phyloP scores from a whole-genome alignment of 2,329 filamentous ascomycete genomes.

The Aspergillus sp. region DNA sequence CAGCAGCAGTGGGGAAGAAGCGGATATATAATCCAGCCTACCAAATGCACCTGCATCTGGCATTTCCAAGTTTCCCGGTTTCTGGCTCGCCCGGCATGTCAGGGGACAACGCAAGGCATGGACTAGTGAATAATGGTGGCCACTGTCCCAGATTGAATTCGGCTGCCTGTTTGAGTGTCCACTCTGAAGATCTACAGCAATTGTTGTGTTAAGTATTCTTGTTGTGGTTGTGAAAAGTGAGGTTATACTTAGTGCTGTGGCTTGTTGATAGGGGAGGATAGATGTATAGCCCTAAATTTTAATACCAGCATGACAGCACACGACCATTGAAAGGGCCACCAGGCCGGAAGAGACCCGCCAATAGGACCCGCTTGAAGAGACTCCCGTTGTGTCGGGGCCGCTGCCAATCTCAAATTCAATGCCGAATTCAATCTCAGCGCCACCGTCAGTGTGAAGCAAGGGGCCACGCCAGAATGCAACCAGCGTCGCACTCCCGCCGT shows the following conservation, averaged over 20 bases:
- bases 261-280: not conserved
- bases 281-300: not conserved
- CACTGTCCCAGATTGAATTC: too few relatives aligned
- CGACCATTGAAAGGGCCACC: too few relatives aligned
- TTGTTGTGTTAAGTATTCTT: too few relatives aligned
- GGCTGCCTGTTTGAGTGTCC: too few relatives aligned
- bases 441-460: not conserved
- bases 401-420: too few relatives aligned
- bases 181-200: too few relatives aligned
- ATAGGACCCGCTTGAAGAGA: not conserved
- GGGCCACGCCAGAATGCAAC: not conserved
- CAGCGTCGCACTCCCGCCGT: too few relatives aligned
- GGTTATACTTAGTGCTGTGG: too few relatives aligned
- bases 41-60: not conserved
- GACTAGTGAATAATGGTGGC: too few relatives aligned
- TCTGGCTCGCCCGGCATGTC: not conserved
- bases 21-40: not conserved
- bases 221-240: too few relatives aligned
- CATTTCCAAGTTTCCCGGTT: slow-evolving; percentile 9
- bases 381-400: not conserved
- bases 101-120: not conserved
- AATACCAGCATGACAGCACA: not conserved
- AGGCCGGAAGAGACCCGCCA: not conserved
- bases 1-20: too few relatives aligned
- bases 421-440: too few relatives aligned